A percentile compares a stretch with the other conserved stretches of the same genome.
Evolutionary conservation across 495 filamentous ascomycete species (phyloP).

Genomic region (Talaromyces thailandensis): DNA sequence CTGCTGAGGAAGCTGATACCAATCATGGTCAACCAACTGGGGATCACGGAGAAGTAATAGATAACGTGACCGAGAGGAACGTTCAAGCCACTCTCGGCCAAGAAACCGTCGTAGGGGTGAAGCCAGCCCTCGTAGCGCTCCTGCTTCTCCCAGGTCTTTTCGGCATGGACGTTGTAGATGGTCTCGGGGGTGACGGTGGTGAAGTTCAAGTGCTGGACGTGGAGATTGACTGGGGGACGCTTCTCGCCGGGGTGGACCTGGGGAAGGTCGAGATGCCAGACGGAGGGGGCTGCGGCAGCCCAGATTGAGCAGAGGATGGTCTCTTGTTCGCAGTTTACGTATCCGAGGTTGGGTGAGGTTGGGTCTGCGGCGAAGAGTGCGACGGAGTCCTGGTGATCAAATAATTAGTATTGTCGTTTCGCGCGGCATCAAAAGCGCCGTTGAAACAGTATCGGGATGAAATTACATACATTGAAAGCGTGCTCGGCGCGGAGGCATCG

Average conservation of each 20-base stretch:
- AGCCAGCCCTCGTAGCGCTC: conserved; percentile 60
- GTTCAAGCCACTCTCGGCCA: conserved; percentile 56
- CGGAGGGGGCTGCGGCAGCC: conserved; percentile 59
- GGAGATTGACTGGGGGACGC: conserved; percentile 36
- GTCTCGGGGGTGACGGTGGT: conserved; percentile 55
- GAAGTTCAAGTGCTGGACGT: conserved; percentile 52
- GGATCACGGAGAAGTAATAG: conserved; percentile 45
- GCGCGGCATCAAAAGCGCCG: neutral
- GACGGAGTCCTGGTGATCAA: conserved; percentile 52
- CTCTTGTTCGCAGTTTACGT: conserved; percentile 71
- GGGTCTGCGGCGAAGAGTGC: conserved; percentile 55
- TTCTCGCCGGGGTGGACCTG: conserved; percentile 39
- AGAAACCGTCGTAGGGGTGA: conserved; percentile 70
- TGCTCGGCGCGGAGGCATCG: conserved; percentile 43
- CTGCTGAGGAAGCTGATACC: conserved; percentile 72
- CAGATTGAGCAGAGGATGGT: conserved; percentile 74
- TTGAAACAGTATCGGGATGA: too few relatives aligned
- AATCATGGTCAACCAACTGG: conserved; percentile 74
- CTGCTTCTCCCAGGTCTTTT: conserved; percentile 47
- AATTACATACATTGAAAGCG: conserved; percentile 44
- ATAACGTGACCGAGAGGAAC: conserved; percentile 63
- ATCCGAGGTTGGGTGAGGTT: conserved; percentile 59
- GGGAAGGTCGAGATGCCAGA: conserved; percentile 68
- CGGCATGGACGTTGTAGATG: conserved; percentile 52
- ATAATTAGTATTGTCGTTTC: neutral